Evolutionary conservation across 495 filamentous ascomycete genomes (phyloP).

Genomic region (Neurospora pannonica): DNA sequence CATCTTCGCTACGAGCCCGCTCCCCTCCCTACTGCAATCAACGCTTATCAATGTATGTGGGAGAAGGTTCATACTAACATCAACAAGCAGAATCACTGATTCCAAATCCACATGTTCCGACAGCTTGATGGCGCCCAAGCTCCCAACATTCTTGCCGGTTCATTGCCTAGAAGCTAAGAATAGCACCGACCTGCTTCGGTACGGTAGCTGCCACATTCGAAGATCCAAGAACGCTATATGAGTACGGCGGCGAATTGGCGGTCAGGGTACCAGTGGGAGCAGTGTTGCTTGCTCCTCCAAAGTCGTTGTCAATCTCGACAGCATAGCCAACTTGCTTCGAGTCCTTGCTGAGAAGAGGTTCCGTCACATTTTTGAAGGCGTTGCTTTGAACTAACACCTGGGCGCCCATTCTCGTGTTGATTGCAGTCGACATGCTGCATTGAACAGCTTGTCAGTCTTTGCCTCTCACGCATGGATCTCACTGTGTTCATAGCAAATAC

Average conservation of each 20-base stretch:
- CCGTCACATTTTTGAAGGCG: conserved; percentile 39
- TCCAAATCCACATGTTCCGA: background rate
- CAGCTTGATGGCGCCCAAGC: background rate
- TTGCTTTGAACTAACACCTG: conserved; percentile 55
- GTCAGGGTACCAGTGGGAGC: conserved; percentile 40
- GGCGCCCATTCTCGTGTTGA: conserved; percentile 58
- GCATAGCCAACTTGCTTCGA: conserved; percentile 40
- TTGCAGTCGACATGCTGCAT: conserved; percentile 41
- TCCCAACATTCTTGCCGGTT: background rate
- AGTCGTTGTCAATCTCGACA: conserved; percentile 45
- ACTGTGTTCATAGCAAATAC: background rate
- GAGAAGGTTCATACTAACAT: background rate
- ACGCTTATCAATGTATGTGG: background rate
- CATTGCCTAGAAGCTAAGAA: conserved; percentile 35
- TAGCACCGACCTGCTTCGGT: conserved; percentile 43
- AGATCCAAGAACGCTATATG: conserved; percentile 37
- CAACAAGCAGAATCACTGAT: background rate
- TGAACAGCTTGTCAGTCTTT: conserved; percentile 7
- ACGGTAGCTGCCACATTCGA: conserved; percentile 34
- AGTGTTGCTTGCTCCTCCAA: conserved; percentile 39
- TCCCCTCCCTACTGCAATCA: background rate
- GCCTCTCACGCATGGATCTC: background rate
- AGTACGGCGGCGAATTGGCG: conserved; percentile 36
- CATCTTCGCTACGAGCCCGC: background rate
- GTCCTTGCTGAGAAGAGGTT: conserved; percentile 45